Evolutionary conservation across 345 rosid genomes (phyloP), one percentile per base, ranked within the genome.

Genomic region (Clarkia xantiana): DNA sequence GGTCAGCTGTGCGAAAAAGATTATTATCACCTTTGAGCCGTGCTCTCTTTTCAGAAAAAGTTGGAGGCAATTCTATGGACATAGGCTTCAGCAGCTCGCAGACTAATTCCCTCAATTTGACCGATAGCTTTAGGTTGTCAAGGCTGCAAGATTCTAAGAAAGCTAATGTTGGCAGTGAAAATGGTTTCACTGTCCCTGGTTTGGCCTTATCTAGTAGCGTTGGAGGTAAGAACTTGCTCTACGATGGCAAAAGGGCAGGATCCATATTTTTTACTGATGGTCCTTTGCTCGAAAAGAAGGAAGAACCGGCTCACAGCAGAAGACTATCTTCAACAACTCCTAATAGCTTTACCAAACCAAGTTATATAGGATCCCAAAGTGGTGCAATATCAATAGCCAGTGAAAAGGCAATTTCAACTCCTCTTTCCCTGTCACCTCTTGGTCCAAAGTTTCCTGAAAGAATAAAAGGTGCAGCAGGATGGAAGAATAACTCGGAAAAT

Each of bases 351-450:
- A 62, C 40, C 22, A 66, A 67, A 59, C 47, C 72, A 52, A 65
- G 51, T 53, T 67, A 58, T 63, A 59, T 57, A 34, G 59, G 73
- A 60, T 62, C 72, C 42, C 55, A 18, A 54, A 68, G 71, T 63
- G 66, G 66, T 54, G 70, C 67, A 34, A 67, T 78, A 64, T 61
- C 85, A 29, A 62, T 64, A 53, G 63, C 87, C 56, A 66, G 71
- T 3, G 40, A 62, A 47, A 63, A 55, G 51, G 46, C 60, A 11
- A 45, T 56, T 42, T 71, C 73, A 18, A 66, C 93, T 23, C 78
- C 82, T 56, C 82, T 74, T 45, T 80, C 86, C 17, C 63, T 79
- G 53, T 89, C 97, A 25, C 97, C 97, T 43, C 86, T 89, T 44
- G 95, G 97, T 61, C 95, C 88, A 16, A 89, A 65, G 62, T 71